Evolutionary conservation across 208 protist species (phyloP).

Genomic region (Vickermania ingenoplastis): DNA sequence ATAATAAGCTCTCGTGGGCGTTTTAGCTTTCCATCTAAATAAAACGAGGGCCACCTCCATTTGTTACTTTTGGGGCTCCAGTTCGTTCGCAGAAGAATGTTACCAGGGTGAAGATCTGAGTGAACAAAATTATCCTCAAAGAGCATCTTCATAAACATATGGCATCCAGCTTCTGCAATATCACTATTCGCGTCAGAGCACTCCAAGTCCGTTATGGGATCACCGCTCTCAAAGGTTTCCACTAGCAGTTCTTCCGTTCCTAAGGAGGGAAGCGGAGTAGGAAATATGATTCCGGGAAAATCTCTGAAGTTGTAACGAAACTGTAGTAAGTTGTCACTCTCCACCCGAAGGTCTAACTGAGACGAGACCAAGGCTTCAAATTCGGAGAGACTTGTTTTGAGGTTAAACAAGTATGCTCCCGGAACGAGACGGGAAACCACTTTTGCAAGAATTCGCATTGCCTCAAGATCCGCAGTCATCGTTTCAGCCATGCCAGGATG

Average conservation of each 20-base stretch:
- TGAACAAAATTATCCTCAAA: conserved; percentile 93
- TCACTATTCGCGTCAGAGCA: conserved; percentile 37
- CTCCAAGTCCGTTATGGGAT: conserved; percentile 48
- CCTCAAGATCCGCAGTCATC: conserved; percentile 61
- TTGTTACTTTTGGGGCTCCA: background rate
- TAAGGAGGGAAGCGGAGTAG: conserved; percentile 53
- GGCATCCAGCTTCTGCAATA: conserved; percentile 71
- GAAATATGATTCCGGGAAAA: conserved; percentile 71
- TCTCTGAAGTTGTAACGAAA: conserved; percentile 81
- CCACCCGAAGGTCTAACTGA: conserved; percentile 81
- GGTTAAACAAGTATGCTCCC: conserved; percentile 45
- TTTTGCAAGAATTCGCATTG: conserved; percentile 50
- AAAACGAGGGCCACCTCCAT: conserved; percentile 15
- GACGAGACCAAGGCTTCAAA: conserved; percentile 72
- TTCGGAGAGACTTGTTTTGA: conserved; percentile 51
- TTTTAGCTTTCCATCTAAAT: conserved; percentile 60
- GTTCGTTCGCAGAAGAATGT: conserved; percentile 72
- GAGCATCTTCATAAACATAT: conserved; percentile 93
- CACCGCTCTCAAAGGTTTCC: conserved; percentile 84
- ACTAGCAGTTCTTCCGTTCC: conserved; percentile 61
- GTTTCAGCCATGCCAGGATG: conserved; percentile 75
- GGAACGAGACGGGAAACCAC: conserved; percentile 44
- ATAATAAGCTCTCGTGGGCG: conserved; percentile 63
- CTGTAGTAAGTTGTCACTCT: conserved; percentile 77
- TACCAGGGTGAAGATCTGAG: conserved; percentile 91